Base-by-base conservation (phyloP, 768 basidiomycete species). In the Amanita jacksonii region DNA sequence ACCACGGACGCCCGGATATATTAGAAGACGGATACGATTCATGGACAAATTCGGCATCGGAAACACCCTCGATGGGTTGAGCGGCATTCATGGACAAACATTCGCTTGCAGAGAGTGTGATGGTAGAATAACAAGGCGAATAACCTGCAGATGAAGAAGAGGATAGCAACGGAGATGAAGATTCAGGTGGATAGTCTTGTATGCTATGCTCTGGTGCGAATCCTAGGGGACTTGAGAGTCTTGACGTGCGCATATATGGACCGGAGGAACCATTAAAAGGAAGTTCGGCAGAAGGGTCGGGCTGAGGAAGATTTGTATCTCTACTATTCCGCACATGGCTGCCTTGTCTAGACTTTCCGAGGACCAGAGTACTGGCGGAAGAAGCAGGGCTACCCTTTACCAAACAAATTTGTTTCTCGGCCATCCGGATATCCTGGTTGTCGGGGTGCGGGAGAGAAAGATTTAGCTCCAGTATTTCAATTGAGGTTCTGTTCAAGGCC, bases 241-340 rank as follows among this genome's bases (percentile, higher is more conserved):
- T 19, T 5, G 43, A 33, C 5, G 43, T 36, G 16, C 43, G 43
- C 43, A 44, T 44, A 44, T 44, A 44, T 35, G 33, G 43, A 44
- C 43, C 28, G 5, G 25, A 36, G 24, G 33, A 13, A 7, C 34
- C 24, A 5, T 20, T 37, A 12, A 33, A 3, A 1, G 25, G 16
- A 19, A 44, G 34, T n/a, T 38, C 34, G 4, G 30, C 19, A 3
- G 43, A 28, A 5, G 43, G 18, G 18, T 37, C 35, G 4, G 27
- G 34, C 9, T 37, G 33, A 25, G 23, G 7, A 8, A n/a, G 19
- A 22, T 8, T 6, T 1, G 3, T n/a, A 36, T 36, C 2, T 23
- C 22, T 32, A 13, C 5, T 5, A 8, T 6, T 20, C 13, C 15
- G 16, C 7, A 15, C n/a, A 5, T 33, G 31, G 16, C 15, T 27